These are phyloP conservation scores for Aspergillus latus DNA, from an alignment of 2,329 filamentous ascomycete species.

Conservation along the genomic window DNA sequence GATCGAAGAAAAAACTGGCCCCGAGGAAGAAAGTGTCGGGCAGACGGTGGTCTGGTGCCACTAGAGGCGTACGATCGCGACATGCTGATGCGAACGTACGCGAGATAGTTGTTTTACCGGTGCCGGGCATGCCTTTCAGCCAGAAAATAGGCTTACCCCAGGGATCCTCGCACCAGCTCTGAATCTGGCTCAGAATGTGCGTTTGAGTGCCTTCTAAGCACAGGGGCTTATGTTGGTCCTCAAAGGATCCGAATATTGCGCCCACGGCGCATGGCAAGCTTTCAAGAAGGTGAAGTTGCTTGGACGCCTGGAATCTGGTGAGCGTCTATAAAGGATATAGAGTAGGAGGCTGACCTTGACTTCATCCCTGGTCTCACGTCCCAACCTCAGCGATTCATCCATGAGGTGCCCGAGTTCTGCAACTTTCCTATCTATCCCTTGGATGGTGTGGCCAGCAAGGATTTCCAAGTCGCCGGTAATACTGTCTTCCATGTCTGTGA, in stretches of 20 bases:
- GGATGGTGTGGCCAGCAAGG: neutral
- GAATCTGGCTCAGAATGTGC: too few species aligned
- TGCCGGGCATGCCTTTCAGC: too few species aligned
- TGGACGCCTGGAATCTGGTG: neutral
- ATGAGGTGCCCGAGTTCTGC: neutral
- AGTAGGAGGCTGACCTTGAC: neutral
- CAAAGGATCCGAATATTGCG: too few species aligned
- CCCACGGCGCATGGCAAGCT: neutral
- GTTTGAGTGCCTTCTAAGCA: too few species aligned
- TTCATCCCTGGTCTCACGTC: neutral
- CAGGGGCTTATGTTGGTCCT: too few species aligned
- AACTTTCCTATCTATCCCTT: neutral
- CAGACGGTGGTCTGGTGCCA: neutral
- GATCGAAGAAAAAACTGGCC: constrained; percentile 35
- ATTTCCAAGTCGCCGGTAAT: neutral
- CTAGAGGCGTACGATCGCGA: neutral
- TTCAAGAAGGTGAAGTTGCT: neutral
- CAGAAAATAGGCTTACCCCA: too few species aligned
- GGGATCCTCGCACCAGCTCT: too few species aligned
- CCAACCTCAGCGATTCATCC: neutral
- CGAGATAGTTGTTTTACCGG: too few species aligned
- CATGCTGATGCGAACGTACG: constrained; percentile 22
- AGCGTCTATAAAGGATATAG: neutral
- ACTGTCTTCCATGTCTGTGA: neutral
- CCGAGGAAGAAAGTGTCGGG: constrained; percentile 18